A percentile compares a stretch with the other conserved stretches of the same genome.
Conservation (phyloP, 2,329 filamentous ascomycete genomes). For the Paecilomyces variotii region DNA sequence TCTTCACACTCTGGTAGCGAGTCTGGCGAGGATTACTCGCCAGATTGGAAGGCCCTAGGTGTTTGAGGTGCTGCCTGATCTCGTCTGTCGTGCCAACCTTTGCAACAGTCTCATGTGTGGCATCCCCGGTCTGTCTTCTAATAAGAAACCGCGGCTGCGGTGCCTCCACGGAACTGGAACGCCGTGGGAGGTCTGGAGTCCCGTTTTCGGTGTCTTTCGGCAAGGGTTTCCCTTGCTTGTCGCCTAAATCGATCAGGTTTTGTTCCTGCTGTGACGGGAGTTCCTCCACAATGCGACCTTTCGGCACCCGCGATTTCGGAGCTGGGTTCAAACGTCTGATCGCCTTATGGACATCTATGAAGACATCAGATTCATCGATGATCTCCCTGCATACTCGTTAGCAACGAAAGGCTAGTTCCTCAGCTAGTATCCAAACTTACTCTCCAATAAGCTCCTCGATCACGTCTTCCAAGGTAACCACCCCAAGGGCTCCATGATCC, state of each 20-base stretch:
- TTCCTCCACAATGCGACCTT: slow-evolving; percentile 46
- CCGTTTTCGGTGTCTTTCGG: slow-evolving; percentile 12
- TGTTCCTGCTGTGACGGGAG: slow-evolving; percentile 27
- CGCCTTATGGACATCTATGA: slow-evolving; percentile 95
- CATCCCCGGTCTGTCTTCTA: slow-evolving; percentile 25
- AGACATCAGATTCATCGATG: slow-evolving; percentile 97
- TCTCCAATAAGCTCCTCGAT: slow-evolving; percentile 98
- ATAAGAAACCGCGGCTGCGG: slow-evolving; percentile 32
- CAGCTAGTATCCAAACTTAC: slow-evolving; percentile 46
- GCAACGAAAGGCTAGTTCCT: slow-evolving; percentile 1
- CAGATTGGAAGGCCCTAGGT: slow-evolving; percentile 57
- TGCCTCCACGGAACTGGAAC: slow-evolving; percentile 27
- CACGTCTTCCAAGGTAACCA: slow-evolving; percentile 93
- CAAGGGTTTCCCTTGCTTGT: slow-evolving; percentile 28
- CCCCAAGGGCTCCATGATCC: slow-evolving; percentile 79
- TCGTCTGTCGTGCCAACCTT: slow-evolving; percentile 47
- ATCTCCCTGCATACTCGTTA: slow-evolving; percentile 63
- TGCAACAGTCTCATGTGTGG: slow-evolving; percentile 27
- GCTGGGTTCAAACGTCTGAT: slow-evolving; percentile 83
- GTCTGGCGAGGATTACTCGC: slow-evolving; percentile 54
- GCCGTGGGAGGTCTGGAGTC: slow-evolving; percentile 8
- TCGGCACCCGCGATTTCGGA: slow-evolving; percentile 64
- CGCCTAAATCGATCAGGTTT: slow-evolving; percentile 39
- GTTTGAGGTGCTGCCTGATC: slow-evolving; percentile 52
- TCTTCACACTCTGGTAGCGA: slow-evolving; percentile 56